Evolutionary conservation across 1,284 basidiomycete species (phyloP), one percentile per base, ranked within the genome.

Genomic region (Meira nashicola): DNA sequence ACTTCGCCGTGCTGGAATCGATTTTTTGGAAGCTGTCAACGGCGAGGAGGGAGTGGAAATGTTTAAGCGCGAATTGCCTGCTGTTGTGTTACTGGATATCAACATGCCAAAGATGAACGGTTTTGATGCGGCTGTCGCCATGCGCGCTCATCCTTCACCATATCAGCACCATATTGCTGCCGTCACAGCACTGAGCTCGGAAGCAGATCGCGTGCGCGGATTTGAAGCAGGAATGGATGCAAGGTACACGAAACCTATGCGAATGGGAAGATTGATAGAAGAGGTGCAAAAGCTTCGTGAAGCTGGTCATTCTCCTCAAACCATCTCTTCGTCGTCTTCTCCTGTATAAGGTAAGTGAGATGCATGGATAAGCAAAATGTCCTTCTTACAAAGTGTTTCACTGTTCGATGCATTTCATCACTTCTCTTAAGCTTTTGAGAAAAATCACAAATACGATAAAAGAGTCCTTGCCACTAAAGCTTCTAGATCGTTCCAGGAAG

Each of bases 81-180:
- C 54, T 28, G 57, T 74, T 6, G 64, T 71, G 2, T 63, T 76
- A n/a, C 67, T 76, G 58, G 73, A 76, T 57, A 72, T 73, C 55
- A 66, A 65, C 28, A 73, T 76, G 72, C 73, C 73, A 17, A 23
- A 64, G 49, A 68, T 74, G 65, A 65, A 71, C 53, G 71, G 73
- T 1, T 67, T 71, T 39, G 63, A 64, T 19, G 72, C 73, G 14
- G 62, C 62, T 28, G 47, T 55, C 17, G 64, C 62, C 33, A 76
- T 76, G 54, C 61, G 73, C 17, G 58, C 57, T 43, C 41, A 63
- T 39, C 62, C 66, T 2, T 39, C 41, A 21, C 33, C 60, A 49
- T 63, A 6, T 55, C 17, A 52, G 37, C 44, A 61, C 58, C 57
- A 62, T 44, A 71, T 72, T 43, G 60, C 67, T 1, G 70, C 70